Base-by-base conservation (phyloP, 306 rosid genomes). In the Arachis stenosperma region DNA sequence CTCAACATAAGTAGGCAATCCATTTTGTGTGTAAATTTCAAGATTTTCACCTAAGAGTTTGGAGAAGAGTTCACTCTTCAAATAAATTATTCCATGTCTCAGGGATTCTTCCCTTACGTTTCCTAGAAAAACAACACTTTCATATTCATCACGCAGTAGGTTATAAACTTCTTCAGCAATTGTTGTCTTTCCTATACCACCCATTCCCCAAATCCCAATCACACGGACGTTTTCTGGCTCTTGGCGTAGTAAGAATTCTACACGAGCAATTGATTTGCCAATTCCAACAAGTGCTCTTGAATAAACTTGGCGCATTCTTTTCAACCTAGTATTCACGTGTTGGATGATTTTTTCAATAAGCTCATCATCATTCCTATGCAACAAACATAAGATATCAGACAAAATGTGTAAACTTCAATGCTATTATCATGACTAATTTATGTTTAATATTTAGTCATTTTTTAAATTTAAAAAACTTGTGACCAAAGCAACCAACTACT, bases 191-290 rank as follows among this genome's bases (percentile, higher is more conserved):
- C 44, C 44, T 3, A 75, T 42, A 4, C 73, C 73, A 2, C 52
- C 53, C 41, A 75, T 75, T 0, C 73, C 79, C 73, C 73, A 66
- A 10, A 75, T 63, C 5, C 67, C 79, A 56, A 75, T 15, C 7
- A 59, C 6, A 4, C 14, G 50, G 0, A 46, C 47, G 43, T 15
- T 17, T 3, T 55, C 3, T 11, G 60, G 54, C 0, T 13, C 11
- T 55, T 10, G 2, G 3, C 2, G 0, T 8, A 74, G 3, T 14
- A 74, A 54, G 0, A 12, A 29, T 29, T 74, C 57, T n/a, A 74
- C 5, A 12, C 3, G 30, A 7, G 47, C 5, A 47, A 66, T 56
- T 65, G 3, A 22, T 2, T 44, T 8, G 8, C 6, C 15, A 66
- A 66, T 47, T 36, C 79, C 74, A 6, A 57, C 2, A 40, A 66